phyloP scores from a whole-genome alignment of 805 yeast genomes.

The Zygosaccharomyces kombuchaensis region DNA sequence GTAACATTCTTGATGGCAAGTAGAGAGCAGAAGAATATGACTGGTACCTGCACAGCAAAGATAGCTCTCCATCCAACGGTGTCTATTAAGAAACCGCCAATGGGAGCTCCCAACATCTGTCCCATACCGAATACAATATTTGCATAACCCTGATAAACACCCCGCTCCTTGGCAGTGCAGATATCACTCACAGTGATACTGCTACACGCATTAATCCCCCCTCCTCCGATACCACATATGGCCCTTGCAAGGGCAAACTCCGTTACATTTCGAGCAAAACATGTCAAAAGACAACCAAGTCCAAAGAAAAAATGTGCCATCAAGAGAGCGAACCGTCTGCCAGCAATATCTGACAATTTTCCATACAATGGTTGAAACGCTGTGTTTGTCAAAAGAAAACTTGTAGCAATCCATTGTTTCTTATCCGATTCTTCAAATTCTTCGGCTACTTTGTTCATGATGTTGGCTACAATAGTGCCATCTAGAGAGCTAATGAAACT shows the following conservation, averaged over 20 bases:
- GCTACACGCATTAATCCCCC: conserved; percentile 72
- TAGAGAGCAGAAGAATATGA: conserved; percentile 38
- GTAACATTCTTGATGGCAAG: conserved; percentile 37
- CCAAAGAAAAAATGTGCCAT: conserved; percentile 42
- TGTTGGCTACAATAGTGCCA: conserved; percentile 45
- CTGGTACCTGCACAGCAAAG: conserved; percentile 48
- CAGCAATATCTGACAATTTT: conserved; percentile 51
- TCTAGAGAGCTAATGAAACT: conserved; percentile 45
- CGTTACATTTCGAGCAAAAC: conserved; percentile 31
- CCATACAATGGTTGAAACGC: conserved; percentile 69
- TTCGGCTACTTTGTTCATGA: conserved; percentile 45
- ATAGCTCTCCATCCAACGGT: conserved; percentile 62
- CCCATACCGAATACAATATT: conserved; percentile 74
- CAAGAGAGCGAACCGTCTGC: conserved; percentile 43
- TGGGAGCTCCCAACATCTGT: conserved; percentile 62
- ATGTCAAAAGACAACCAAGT: conserved; percentile 45
- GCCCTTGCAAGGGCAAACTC: conserved; percentile 53
- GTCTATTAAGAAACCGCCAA: conserved; percentile 59
- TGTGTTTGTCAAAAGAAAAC: conserved; percentile 57
- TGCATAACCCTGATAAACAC: conserved; percentile 77
- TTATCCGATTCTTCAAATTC: conserved; percentile 45
- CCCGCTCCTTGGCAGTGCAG: conserved; percentile 70
- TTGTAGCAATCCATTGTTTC: conserved; percentile 64
- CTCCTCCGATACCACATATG: conserved; percentile 87
- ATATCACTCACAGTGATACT: conserved; percentile 75